These are phyloP conservation scores for Suillus brevipes DNA, from an alignment of 768 basidiomycete genomes.

Conservation along the genomic window DNA sequence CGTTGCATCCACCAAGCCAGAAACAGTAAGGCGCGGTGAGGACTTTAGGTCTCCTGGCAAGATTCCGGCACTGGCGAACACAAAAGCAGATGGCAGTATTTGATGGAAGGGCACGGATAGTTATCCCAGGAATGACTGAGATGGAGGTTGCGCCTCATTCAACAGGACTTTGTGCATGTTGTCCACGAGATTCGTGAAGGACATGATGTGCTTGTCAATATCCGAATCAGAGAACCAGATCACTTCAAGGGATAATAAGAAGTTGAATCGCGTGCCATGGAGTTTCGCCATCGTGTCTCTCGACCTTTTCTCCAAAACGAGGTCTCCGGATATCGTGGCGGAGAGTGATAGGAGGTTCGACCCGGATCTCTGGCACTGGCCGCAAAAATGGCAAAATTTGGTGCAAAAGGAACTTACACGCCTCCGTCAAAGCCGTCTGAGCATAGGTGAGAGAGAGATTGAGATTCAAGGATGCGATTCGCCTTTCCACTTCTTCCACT, in stretches of 20 bases:
- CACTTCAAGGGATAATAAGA: slow-evolving; percentile 78
- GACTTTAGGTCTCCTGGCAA: slow-evolving; percentile 48
- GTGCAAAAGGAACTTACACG: slow-evolving; percentile 75
- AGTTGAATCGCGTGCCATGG: slow-evolving; percentile 70
- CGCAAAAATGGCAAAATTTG: slow-evolving; percentile 65
- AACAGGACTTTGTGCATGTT: slow-evolving; percentile 65
- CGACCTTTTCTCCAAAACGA: slow-evolving; percentile 65
- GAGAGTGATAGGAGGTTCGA: slow-evolving; percentile 61
- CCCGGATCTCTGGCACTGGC: slow-evolving; percentile 46
- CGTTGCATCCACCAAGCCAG: slow-evolving; percentile 59
- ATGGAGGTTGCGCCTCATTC: slow-evolving; percentile 74
- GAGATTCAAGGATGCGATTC: slow-evolving; percentile 75
- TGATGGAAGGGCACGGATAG: slow-evolving; percentile 74
- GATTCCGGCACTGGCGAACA: slow-evolving; percentile 56
- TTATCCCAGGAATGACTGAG: slow-evolving; percentile 68
- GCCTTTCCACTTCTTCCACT: slow-evolving; percentile 52
- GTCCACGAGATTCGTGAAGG: slow-evolving; percentile 61
- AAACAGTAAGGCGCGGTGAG: slow-evolving; percentile 58
- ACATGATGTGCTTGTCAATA: slow-evolving; percentile 51
- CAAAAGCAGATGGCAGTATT: slow-evolving; percentile 74
- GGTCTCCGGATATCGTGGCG: slow-evolving; percentile 61
- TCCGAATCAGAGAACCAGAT: slow-evolving; percentile 70
- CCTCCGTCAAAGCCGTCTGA: slow-evolving; percentile 69
- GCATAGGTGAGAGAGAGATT: slow-evolving; percentile 85
- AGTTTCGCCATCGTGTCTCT: slow-evolving; percentile 87